These are phyloP conservation scores for Scheffersomyces insectosa DNA, from an alignment of 1,139 yeast genomes.

Conservation along the genomic window DNA sequence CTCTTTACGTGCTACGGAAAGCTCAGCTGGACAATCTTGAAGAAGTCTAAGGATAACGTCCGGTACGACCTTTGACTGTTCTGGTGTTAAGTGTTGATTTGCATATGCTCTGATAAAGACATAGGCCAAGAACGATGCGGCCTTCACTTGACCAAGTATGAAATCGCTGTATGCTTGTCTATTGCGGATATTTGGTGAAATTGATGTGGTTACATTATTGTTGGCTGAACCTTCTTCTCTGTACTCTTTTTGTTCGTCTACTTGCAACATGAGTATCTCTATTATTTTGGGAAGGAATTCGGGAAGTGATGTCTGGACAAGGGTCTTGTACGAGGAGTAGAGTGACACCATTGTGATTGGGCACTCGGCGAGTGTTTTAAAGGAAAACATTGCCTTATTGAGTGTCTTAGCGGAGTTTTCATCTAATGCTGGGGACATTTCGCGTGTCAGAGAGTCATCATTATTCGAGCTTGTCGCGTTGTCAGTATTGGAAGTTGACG, in stretches of 20 bases:
- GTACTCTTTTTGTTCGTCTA: conserved; percentile 44
- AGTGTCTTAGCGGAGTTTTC: conserved; percentile 43
- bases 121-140: conserved; percentile 93
- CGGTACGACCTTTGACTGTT: conserved; percentile 73
- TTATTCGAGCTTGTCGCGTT: conserved; percentile 7
- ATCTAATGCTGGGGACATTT: conserved; percentile 38
- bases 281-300: conserved; percentile 81
- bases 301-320: conserved; percentile 72
- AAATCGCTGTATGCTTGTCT: conserved; percentile 86
- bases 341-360: conserved; percentile 95
- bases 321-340: conserved; percentile 79
- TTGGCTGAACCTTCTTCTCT: conserved; percentile 65
- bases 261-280: conserved; percentile 73
- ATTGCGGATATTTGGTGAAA: conserved; percentile 69
- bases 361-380: conserved; percentile 92
- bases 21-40: conserved; percentile 96
- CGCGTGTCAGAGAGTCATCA: conserved; percentile 17
- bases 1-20: conserved; percentile 91
- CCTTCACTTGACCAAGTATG: conserved; percentile 93
- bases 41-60: conserved; percentile 81
- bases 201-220: conserved; percentile 50
- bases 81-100: conserved; percentile 58
- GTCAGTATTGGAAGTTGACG: background rate
- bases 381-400: conserved; percentile 69
- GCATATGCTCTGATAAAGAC: conserved; percentile 85